phyloP scores from a whole-genome alignment of 208 protist species.

The Strigomonas culicis region DNA sequence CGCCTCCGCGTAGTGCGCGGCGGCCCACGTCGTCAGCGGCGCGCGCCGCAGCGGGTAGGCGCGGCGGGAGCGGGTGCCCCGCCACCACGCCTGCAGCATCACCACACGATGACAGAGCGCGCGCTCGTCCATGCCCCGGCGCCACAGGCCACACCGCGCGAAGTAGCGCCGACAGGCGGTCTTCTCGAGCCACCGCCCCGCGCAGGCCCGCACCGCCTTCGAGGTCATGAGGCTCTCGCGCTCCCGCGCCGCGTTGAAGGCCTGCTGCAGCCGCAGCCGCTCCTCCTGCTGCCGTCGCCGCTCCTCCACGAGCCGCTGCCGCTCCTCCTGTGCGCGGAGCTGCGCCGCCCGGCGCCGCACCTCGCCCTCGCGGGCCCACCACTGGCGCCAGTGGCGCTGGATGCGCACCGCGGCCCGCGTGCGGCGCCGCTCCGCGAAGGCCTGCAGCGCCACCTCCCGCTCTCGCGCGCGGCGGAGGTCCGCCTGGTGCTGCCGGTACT shows the following conservation, averaged over 20 bases:
- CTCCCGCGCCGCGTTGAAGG: slow-evolving; percentile 21
- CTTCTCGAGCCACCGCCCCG: slow-evolving; percentile 34
- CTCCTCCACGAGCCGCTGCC: slow-evolving; percentile 19
- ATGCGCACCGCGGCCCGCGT: slow-evolving; percentile 39
- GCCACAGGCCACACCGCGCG: slow-evolving; percentile 18
- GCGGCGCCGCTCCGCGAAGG: slow-evolving; percentile 32
- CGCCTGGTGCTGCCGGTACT: neutral
- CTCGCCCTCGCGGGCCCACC: slow-evolving; percentile 59
- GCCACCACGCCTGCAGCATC: neutral
- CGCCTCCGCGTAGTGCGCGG: neutral
- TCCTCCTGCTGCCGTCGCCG: neutral
- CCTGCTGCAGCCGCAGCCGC: neutral
- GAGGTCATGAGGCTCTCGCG: neutral
- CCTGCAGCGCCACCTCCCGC: slow-evolving; percentile 21
- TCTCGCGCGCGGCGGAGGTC: neutral
- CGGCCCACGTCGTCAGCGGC: slow-evolving; percentile 3
- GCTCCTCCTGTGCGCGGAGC: slow-evolving; percentile 44
- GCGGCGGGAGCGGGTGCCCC: neutral
- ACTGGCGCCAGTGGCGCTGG: slow-evolving; percentile 55
- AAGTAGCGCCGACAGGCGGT: slow-evolving; percentile 46
- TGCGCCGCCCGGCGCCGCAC: slow-evolving; percentile 37
- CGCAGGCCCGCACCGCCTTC: slow-evolving; percentile 31
- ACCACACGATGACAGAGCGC: neutral
- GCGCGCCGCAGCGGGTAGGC: slow-evolving; percentile 15
- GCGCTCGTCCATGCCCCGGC: neutral